These are phyloP conservation scores for Solanum hybrid DNA, from an alignment of 305 asterid species.

Conservation along the genomic window DNA sequence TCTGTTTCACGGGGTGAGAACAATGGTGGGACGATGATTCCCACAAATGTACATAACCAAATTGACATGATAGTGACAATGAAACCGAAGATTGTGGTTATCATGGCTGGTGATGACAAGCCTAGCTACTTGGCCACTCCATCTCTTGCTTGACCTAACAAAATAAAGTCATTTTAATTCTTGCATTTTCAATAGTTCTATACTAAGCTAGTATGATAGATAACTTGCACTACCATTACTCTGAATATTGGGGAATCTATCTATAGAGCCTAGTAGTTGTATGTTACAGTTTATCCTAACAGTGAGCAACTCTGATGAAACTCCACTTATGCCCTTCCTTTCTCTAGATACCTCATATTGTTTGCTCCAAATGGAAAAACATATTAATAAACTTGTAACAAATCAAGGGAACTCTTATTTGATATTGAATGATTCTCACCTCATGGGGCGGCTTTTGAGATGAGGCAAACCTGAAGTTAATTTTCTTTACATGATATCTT, in stretches of 20 bases:
- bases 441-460: neutral
- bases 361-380: neutral
- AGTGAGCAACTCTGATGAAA: neutral
- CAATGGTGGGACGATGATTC: neutral
- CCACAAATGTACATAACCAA: neutral
- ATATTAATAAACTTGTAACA: neutral
- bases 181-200: neutral
- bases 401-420: neutral
- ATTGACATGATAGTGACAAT: neutral
- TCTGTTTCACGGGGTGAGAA: neutral
- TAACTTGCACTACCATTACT: neutral
- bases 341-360: neutral
- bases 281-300: neutral
- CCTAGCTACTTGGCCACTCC: slow-evolving; percentile 17
- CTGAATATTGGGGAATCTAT: neutral
- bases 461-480: too few species aligned
- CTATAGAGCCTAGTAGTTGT: neutral
- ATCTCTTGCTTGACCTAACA: neutral
- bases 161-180: neutral
- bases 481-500: neutral
- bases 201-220: neutral
- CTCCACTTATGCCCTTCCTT: neutral
- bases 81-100: slow-evolving; percentile 8
- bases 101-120: slow-evolving; percentile 21
- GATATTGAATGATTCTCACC: neutral